Evolutionary conservation across 768 basidiomycete genomes (phyloP).

Genomic region (Pisolithus orientalis): DNA sequence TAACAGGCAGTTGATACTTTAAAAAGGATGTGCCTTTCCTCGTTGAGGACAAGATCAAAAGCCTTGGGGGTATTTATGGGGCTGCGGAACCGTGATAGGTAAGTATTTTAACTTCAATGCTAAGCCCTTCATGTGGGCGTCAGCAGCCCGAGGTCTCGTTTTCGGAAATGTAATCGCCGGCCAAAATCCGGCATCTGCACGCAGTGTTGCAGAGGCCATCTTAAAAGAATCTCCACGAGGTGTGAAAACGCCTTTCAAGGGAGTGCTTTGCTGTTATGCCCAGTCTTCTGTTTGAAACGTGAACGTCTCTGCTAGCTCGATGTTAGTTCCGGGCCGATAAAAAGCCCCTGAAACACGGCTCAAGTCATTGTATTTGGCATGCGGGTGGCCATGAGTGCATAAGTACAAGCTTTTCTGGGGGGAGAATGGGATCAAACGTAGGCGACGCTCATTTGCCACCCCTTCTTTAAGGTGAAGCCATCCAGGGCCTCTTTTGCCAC

Average conservation of each 20-base stretch:
- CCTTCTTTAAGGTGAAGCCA: slow-evolving; percentile 82
- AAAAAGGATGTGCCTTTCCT: slow-evolving; percentile 59
- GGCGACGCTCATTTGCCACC: slow-evolving; percentile 75
- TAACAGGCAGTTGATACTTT: background rate
- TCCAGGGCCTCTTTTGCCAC: slow-evolving; percentile 79
- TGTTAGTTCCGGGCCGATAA: no score
- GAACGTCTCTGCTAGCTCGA: no score
- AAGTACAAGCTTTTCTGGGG: slow-evolving; percentile 7
- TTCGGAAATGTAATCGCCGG: slow-evolving; percentile 62
- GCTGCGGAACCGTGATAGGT: slow-evolving; percentile 51
- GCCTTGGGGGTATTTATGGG: slow-evolving; percentile 61
- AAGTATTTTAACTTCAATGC: slow-evolving; percentile 22
- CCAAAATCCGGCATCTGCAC: slow-evolving; percentile 69
- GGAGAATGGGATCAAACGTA: slow-evolving; percentile 40
- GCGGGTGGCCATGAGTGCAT: background rate
- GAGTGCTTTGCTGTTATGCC: background rate
- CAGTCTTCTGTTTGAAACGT: background rate
- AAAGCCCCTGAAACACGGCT: background rate
- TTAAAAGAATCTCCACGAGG: background rate
- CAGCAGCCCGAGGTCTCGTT: slow-evolving; percentile 39
- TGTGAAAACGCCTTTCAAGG: background rate
- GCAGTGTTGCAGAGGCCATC: slow-evolving; percentile 41
- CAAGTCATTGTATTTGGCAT: background rate
- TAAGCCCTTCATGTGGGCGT: background rate
- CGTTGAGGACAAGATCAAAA: slow-evolving; percentile 57